Conservation (phyloP, 2,329 filamentous ascomycete species). For the Helicocarpus griseus region DNA sequence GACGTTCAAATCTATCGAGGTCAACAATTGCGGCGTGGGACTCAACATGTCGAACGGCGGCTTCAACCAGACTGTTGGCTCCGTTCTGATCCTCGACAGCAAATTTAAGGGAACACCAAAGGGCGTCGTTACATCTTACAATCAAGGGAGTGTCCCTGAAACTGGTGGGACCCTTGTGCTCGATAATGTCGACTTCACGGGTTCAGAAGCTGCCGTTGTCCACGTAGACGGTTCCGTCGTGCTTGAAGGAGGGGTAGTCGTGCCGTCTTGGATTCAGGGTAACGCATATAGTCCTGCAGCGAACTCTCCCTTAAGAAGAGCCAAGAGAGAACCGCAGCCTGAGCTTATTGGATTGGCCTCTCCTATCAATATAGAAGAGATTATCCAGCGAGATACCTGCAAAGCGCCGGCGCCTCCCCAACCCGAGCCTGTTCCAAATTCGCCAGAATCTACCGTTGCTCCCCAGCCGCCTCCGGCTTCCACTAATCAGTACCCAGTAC, state of each 20-base stretch:
- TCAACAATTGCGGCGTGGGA: conserved; percentile 66
- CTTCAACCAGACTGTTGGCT: conserved; percentile 67
- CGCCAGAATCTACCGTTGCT: neutral
- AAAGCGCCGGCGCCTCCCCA: neutral
- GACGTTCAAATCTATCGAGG: conserved; percentile 65
- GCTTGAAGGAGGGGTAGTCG: conserved; percentile 58
- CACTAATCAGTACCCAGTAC: neutral
- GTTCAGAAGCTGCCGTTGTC: conserved; percentile 58
- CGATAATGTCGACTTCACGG: conserved; percentile 79
- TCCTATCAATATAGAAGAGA: neutral
- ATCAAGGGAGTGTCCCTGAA: conserved; percentile 47
- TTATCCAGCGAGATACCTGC: neutral
- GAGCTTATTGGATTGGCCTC: neutral
- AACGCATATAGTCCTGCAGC: conserved; percentile 50
- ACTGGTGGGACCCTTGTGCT: conserved; percentile 76
- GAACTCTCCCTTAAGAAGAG: neutral
- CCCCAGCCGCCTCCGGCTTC: conserved; percentile 6
- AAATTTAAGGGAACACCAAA: conserved; percentile 64
- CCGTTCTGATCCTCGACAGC: conserved; percentile 73
- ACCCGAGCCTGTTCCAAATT: neutral
- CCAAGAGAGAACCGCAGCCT: conserved; percentile 3
- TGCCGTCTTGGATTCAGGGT: conserved; percentile 71
- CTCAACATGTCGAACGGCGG: conserved; percentile 66
- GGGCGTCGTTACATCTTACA: conserved; percentile 69
- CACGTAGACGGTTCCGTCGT: conserved; percentile 45